Base-by-base conservation (phyloP, 2,329 filamentous ascomycete species). In the Exophiala calicioides region DNA sequence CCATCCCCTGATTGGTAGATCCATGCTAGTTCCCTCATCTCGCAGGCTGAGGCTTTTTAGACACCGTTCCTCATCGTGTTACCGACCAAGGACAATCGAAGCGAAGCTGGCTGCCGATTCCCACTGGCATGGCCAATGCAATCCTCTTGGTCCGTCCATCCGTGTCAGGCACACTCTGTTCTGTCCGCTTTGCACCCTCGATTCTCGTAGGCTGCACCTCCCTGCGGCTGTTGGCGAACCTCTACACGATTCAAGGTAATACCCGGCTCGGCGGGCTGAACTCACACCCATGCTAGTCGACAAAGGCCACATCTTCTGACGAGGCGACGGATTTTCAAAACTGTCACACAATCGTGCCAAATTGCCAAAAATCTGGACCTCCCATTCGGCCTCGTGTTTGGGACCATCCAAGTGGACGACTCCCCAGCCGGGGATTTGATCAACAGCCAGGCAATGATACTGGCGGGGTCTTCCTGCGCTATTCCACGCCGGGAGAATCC, bases 1-100 rank as follows among this genome's bases (percentile, higher is more conserved):
- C 30, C 33, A n/a, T 32, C 21, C 20, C 30, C 45, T 54, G 47
- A 55, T 55, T 55, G 52, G 52, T 26, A 42, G 51, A 50, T 47
- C 32, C 37, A 15, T 10, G 18, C 35, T 9, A 42, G 30, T 46
- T 40, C 43, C 41, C 45, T 50, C 37, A 27, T 43, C 36, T 42
- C 30, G 44, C 44, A 43, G 38, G 36, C 37, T 46, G 52, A 47
- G 40, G 20, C 40, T 31, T 44, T 49, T 49, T 34, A 39, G 44
- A 51, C 52, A 52, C 45, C 26, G 36, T 29, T 45, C 44, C 37
- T 47, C 39, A 38, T 32, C 29, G 52, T 55, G 52, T 55, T 48
- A 55, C 52, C 43, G 29, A 48, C 52, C 44, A 52, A 32, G 37
- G 31, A 48, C 36, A 39, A 38, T 42, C 18, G 16, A 33, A 47